phyloP scores from a whole-genome alignment of 2,329 filamentous ascomycete genomes.

The Botrytis deweyae region DNA sequence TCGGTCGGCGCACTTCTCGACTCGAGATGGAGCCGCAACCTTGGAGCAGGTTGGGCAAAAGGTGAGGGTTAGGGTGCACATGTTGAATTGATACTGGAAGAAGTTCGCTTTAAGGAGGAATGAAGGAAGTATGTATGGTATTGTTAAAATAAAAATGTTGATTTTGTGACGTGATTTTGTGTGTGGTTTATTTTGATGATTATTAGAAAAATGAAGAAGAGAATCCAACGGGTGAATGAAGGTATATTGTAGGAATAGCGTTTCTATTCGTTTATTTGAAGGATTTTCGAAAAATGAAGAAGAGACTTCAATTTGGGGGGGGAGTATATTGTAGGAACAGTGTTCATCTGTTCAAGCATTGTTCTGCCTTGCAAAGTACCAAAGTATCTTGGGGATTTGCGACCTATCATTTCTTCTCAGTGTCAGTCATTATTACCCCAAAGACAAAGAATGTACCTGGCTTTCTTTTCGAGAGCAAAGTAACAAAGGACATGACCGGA shows the following conservation, averaged over 20 bases:
- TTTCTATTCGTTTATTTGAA: not conserved
- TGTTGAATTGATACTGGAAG: not conserved
- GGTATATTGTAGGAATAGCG: no score
- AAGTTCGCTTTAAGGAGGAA: not conserved
- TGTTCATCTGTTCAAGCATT: not conserved
- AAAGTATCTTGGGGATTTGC: not conserved
- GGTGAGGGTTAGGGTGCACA: not conserved
- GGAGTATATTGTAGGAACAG: no score
- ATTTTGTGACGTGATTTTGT: not conserved
- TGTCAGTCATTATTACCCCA: not conserved
- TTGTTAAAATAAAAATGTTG: not conserved
- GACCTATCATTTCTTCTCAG: not conserved
- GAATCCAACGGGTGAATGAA: not conserved
- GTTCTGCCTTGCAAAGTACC: not conserved
- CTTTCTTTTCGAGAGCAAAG: not conserved
- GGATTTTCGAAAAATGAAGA: not conserved
- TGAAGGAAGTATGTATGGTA: not conserved
- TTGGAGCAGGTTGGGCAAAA: not conserved
- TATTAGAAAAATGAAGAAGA: not conserved
- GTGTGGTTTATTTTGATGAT: not conserved
- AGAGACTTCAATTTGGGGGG: not conserved
- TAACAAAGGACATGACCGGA: not conserved
- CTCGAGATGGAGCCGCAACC: not conserved
- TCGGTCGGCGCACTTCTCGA: not conserved
- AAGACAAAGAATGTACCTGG: not conserved